Base-by-base conservation (phyloP, 1,284 basidiomycete genomes). In the Schizopora paradoxa region DNA sequence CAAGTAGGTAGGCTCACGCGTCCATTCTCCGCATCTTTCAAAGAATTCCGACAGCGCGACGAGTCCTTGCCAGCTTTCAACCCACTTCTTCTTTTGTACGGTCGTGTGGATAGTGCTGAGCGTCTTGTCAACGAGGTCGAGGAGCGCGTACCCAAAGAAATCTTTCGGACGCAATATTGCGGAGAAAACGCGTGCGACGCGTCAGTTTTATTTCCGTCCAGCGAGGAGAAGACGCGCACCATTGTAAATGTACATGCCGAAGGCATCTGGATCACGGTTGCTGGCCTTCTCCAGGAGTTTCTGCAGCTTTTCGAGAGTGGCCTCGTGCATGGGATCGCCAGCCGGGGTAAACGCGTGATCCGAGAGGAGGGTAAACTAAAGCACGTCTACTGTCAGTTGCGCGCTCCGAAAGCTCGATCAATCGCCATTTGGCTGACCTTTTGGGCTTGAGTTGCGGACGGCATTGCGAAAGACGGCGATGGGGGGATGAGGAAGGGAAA, bases 191-290 rank as follows among this genome's bases (percentile, higher is more conserved):
- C n/a, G n/a, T n/a, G n/a, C n/a, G n/a, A n/a, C n/a, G n/a, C n/a
- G n/a, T n/a, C n/a, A n/a, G n/a, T n/a, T n/a, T n/a, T n/a, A n/a
- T n/a, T n/a, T n/a, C n/a, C 33, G 22, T 35, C 14, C 14, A 8
- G 8, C 18, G 14, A 35, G 33, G 3, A 35, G 5, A 6, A 33
- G 29, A 22, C 18, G 49, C 60, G 28, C 40, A 67, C 68, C 65
- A 45, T 70, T 67, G 54, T 66, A 68, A 33, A 68, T 61, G 46
- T 67, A 66, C 61, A 70, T 66, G 39, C 59, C 60, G 38, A 61
- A 63, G 19, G 43, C 50, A 47, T 70, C 67, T 7, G 66, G 68
- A 49, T 68, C 58, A 22, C 67, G 55, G n/a, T 67, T 62, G 6
- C 57, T 48, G 4, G 64, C 57, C 45, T 67, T 53, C 28, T 63